Evolutionary conservation across 176 grass and related monocot genomes (phyloP), one percentile per base, ranked within the genome.

Genomic region (Aegilops longissima): DNA sequence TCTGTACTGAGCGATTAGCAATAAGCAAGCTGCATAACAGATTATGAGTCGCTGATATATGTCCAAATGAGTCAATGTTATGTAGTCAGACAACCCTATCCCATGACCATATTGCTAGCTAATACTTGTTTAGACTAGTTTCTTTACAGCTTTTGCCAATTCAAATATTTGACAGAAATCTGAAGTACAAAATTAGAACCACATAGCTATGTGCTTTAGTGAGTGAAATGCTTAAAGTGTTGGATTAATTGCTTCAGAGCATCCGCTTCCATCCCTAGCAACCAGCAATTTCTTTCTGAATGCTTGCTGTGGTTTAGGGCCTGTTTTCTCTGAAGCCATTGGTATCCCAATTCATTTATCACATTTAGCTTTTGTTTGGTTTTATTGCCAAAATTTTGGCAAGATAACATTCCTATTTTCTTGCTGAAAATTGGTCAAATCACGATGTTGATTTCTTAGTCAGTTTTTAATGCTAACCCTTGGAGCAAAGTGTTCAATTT

Each of bases 151-250:
- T 25, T 25, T 38, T 54, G 49, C 54, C 76, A n/a, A 25, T 84
- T 20, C 5, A 89, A 65, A 49, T 29, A 47, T 33, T 54, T 44
- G 40, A 12, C 24, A 75, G 58, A 87, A 8, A 76, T 29, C 5
- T 3, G 2, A 14, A 67, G 33, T 45, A 33, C 12, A 90, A 27
- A 83, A 79, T 56, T 65, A n/a, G 58, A 73, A 64, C 18, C 30
- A 40, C 24, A 65, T 21, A 63, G 73, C 29, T 68, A 30, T 77
- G 30, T 69, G 29, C 56, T 58, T 83, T 64, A 73, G 23, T 12
- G 13, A 75, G 12, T 70, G 72, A 64, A 82, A 90, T 77, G 67
- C 45, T 30, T 78, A 51, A 77, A 42, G 5, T 77, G 24, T 31
- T 69, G 27, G 49, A 61, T 80, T 14, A 79, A 42, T 79, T 31